phyloP scores from a whole-genome alignment of 345 rosid species.

The Iberis pinnata region DNA sequence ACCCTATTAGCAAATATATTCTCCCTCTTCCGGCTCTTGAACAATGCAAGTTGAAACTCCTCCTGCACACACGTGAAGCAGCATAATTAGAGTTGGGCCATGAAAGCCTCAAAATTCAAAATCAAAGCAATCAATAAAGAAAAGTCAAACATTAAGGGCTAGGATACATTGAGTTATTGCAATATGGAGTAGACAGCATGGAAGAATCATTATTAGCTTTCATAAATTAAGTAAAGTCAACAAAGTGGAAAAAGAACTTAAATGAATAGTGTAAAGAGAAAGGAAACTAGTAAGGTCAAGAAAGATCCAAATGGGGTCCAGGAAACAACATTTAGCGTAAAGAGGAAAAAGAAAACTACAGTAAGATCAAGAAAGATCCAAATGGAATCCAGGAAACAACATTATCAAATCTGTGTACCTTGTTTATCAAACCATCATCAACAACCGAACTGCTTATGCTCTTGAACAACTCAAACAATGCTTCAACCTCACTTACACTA shows the following conservation, averaged over 20 bases:
- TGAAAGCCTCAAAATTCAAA: slow-evolving; percentile 19
- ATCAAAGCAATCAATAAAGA: slow-evolving; percentile 16
- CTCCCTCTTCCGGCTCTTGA: slow-evolving; percentile 85
- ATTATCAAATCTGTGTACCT: slow-evolving; percentile 44
- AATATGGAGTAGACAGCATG: slow-evolving; percentile 19
- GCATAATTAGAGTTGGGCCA: slow-evolving; percentile 14
- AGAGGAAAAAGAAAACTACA: background rate
- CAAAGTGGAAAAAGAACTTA: background rate
- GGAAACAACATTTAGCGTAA: slow-evolving; percentile 16
- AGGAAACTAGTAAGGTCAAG: slow-evolving; percentile 14
- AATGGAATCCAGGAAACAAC: slow-evolving; percentile 4
- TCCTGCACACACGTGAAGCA: slow-evolving; percentile 54
- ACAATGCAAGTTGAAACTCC: slow-evolving; percentile 90
- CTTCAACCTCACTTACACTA: slow-evolving; percentile 99
- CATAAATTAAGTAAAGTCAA: slow-evolving; percentile 21
- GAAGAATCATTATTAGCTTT: slow-evolving; percentile 11
- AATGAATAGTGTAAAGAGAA: slow-evolving; percentile 19
- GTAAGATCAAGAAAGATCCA: no score
- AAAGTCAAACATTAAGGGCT: slow-evolving; percentile 26
- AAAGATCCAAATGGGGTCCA: slow-evolving; percentile 19
- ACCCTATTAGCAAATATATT: slow-evolving; percentile 95
- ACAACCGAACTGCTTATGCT: slow-evolving; percentile 93
- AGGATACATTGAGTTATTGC: slow-evolving; percentile 22
- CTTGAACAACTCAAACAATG: slow-evolving; percentile 88
- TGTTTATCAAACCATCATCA: slow-evolving; percentile 93